Conservation (phyloP, 495 filamentous ascomycete species). For the Hypoxylon rickii region DNA sequence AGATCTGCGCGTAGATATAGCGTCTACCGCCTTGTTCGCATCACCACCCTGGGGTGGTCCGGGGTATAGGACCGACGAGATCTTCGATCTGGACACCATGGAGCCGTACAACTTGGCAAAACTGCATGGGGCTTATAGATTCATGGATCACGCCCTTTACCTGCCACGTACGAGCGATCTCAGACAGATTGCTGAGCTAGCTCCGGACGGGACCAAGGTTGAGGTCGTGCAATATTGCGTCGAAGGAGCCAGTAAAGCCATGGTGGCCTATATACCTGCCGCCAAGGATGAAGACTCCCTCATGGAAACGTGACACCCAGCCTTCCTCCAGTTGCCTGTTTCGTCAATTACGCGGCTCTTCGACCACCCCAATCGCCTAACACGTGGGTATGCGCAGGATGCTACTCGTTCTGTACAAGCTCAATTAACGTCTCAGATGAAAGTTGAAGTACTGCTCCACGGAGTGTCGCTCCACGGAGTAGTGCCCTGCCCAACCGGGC, state of each 20-base stretch:
- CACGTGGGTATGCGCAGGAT: neutral
- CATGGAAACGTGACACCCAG: slow-evolving; percentile 14
- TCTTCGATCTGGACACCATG: slow-evolving; percentile 90
- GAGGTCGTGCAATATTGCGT: slow-evolving; percentile 90
- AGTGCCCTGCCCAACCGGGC: neutral
- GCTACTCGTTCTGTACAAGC: neutral
- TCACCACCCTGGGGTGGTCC: slow-evolving; percentile 97
- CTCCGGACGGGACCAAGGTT: slow-evolving; percentile 50
- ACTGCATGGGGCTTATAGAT: slow-evolving; percentile 63
- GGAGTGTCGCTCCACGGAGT: slow-evolving; percentile 11
- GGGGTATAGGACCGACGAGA: slow-evolving; percentile 70
- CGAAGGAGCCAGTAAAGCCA: slow-evolving; percentile 82
- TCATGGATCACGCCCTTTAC: slow-evolving; percentile 67
- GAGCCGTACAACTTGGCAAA: slow-evolving; percentile 74
- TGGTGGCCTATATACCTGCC: slow-evolving; percentile 58
- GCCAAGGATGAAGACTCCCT: slow-evolving; percentile 14
- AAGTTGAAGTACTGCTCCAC: slow-evolving; percentile 8
- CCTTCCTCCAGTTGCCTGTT: neutral
- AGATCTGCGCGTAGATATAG: slow-evolving; percentile 40
- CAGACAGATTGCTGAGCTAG: slow-evolving; percentile 73
- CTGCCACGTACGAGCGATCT: slow-evolving; percentile 89
- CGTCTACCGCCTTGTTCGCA: slow-evolving; percentile 71
- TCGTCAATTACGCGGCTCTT: neutral
- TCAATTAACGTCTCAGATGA: slow-evolving; percentile 14
- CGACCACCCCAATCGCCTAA: neutral